Base-by-base conservation (phyloP, 2,329 filamentous ascomycete species). In the Hymenoscyphus salicellus region DNA sequence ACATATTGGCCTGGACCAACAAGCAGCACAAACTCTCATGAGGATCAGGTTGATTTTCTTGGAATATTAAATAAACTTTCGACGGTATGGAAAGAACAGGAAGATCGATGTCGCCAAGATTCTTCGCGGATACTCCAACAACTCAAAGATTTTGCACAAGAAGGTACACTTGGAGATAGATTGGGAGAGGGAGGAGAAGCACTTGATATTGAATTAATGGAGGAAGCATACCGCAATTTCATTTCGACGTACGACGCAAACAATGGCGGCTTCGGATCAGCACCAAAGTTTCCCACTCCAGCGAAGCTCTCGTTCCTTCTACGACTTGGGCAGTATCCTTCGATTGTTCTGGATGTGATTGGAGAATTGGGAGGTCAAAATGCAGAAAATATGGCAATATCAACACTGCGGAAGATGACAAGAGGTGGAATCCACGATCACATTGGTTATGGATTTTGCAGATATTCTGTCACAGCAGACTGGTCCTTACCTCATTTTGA, bases 401-500 rank as follows among this genome's bases (percentile, higher is more conserved):
- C 89, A 64, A 97, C 93, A 0, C 79, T 99, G 58, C 84, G 90
- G 46, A 87, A 87, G 65, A 95, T 98, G 86, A 86, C 86, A 17
- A 83, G 85, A 58, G 88, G 89, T 23, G 89, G 87, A 16, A 87
- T 91, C 61, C 84, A 90, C 67, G 90, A 93, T 72, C 89, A 91
- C 66, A 84, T 94, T 66, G 90, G 91, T 55, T 85, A 90, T 73
- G 91, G 91, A 6, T 92, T 93, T 72, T 86, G 89, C 43, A 86
- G 94, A 60, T 97, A 96, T 75, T 96, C 92, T 16, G 90, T 96
- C 7, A 98, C 94, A 0, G 81, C 87, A 16, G 91, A 98, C 77
- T 99, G 95, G 95, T 91, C 90, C 68, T 81, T 98, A 57, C 95
- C 95, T 11, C 93, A 97, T 76, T 99, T 98, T 72, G 95, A 99